Conservation (phyloP, 2,329 filamentous ascomycete genomes). For the Paraphaeosphaeria sporulosa region DNA sequence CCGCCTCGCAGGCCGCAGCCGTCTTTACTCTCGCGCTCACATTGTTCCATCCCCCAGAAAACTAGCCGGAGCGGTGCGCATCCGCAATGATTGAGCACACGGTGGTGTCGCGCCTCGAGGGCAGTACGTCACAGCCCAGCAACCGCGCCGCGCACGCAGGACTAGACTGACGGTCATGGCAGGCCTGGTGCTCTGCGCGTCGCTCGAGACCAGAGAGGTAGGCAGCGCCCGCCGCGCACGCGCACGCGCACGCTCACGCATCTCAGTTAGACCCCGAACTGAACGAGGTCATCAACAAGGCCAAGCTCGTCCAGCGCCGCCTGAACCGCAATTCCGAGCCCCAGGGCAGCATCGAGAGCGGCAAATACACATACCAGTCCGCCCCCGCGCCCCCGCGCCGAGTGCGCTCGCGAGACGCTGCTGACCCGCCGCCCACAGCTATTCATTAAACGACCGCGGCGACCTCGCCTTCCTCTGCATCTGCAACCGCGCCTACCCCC, state of each 20-base stretch:
- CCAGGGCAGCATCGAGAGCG: constrained; percentile 90
- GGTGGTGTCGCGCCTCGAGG: constrained; percentile 92
- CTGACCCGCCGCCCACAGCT: constrained; percentile 61
- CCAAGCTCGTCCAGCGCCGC: constrained; percentile 87
- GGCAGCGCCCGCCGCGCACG: constrained; percentile 10
- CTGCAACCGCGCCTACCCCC: constrained; percentile 91
- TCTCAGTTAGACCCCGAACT: constrained; percentile 74
- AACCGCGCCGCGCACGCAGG: constrained; percentile 9
- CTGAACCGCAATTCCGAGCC: constrained; percentile 88
- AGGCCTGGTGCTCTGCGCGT: constrained; percentile 95
- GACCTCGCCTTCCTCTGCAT: constrained; percentile 93
- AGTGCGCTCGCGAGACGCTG: background rate
- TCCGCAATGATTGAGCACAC: constrained; percentile 83
- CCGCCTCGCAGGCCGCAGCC: background rate
- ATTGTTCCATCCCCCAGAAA: background rate
- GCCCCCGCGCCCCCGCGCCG: constrained; percentile 34
- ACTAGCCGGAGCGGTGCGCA: background rate
- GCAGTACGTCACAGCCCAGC: constrained; percentile 65
- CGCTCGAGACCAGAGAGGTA: constrained; percentile 88
- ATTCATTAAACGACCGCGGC: constrained; percentile 72
- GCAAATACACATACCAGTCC: constrained; percentile 85
- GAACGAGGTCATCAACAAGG: constrained; percentile 86
- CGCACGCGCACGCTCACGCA: constrained; percentile 19
- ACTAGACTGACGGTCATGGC: constrained; percentile 26
- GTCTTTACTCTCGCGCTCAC: background rate